These are phyloP conservation scores for Sphaerosporella brunnea DNA, from an alignment of 495 filamentous ascomycete genomes.

Conservation along the genomic window DNA sequence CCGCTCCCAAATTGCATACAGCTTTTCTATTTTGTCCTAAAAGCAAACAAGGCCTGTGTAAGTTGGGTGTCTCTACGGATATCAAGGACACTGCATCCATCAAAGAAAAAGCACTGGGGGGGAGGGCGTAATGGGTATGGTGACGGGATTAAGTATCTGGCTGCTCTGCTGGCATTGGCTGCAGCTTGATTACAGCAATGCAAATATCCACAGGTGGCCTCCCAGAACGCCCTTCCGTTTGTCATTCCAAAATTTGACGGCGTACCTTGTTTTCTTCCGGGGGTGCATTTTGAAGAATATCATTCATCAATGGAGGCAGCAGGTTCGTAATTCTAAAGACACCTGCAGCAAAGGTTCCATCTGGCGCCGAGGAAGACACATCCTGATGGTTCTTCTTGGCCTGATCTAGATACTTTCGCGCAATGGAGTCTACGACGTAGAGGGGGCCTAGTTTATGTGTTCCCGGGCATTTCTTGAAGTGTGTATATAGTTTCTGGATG, in stretches of 20 bases:
- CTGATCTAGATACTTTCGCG: constrained; percentile 92
- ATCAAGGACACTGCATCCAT: constrained; percentile 4
- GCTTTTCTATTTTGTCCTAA: constrained; percentile 93
- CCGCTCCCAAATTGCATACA: constrained; percentile 96
- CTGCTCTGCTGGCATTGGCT: neutral
- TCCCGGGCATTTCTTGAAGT: constrained; percentile 87
- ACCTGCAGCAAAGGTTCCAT: constrained; percentile 86
- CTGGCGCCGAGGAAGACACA: constrained; percentile 53
- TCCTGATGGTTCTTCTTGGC: constrained; percentile 71
- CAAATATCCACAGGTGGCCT: neutral
- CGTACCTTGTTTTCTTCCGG: constrained; percentile 98
- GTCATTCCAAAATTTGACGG: constrained; percentile 26
- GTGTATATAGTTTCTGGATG: constrained; percentile 87
- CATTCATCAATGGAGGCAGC: constrained; percentile 83
- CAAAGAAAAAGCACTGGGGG: constrained; percentile 1
- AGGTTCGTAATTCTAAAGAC: constrained; percentile 93
- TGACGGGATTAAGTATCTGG: neutral
- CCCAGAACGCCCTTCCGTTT: neutral
- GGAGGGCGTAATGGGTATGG: constrained; percentile 3
- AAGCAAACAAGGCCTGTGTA: constrained; percentile 29
- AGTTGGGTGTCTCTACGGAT: constrained; percentile 26
- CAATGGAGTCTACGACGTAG: constrained; percentile 99
- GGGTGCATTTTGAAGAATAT: constrained; percentile 74
- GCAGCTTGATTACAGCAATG: neutral
- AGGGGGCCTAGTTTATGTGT: constrained; percentile 97